Conservation (phyloP, 345 rosid species). For the Eutrema japonicum region DNA sequence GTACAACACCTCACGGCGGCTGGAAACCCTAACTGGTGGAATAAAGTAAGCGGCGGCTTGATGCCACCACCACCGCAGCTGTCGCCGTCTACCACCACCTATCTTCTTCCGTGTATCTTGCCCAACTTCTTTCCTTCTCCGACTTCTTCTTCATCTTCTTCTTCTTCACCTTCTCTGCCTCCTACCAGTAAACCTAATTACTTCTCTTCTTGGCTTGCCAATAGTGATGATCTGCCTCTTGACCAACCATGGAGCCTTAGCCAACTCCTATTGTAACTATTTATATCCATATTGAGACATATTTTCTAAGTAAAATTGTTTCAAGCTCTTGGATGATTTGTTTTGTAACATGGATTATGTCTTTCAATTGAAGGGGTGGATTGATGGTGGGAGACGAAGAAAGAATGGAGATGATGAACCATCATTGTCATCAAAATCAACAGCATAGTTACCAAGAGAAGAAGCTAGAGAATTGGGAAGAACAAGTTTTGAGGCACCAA, state of each 20-base stretch:
- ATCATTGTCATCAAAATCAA: conserved; percentile 36
- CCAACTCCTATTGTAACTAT: conserved; percentile 68
- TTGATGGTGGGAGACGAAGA: conserved; percentile 62
- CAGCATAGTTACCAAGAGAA: conserved; percentile 24
- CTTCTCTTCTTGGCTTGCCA: conserved; percentile 57
- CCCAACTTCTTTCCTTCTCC: conserved; percentile 50
- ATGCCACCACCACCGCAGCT: conserved; percentile 58
- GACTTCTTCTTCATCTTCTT: conserved; percentile 44
- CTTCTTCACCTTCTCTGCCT: conserved; percentile 54
- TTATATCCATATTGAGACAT: conserved; percentile 10
- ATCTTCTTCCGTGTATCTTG: conserved; percentile 48
- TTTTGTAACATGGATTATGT: conserved; percentile 4
- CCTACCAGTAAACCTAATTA: conserved; percentile 36
- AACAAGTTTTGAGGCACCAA: conserved; percentile 28
- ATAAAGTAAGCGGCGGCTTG: conserved; percentile 50
- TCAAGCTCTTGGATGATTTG: conserved; percentile 27
- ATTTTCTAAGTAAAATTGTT: conserved; percentile 21
- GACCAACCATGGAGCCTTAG: conserved; percentile 65
- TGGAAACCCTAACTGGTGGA: conserved; percentile 80
- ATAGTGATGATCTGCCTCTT: conserved; percentile 61
- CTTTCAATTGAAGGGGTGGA: conserved; percentile 56
- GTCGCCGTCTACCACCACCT: conserved; percentile 36
- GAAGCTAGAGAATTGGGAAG: conserved; percentile 35
- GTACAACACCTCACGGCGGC: conserved; percentile 68
- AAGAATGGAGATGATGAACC: conserved; percentile 42